Percentiles rank a stretch among this genome's conserved stretches.
Conservation (phyloP, 352 stramenopile species). For the Globisporangium takayamanum region DNA sequence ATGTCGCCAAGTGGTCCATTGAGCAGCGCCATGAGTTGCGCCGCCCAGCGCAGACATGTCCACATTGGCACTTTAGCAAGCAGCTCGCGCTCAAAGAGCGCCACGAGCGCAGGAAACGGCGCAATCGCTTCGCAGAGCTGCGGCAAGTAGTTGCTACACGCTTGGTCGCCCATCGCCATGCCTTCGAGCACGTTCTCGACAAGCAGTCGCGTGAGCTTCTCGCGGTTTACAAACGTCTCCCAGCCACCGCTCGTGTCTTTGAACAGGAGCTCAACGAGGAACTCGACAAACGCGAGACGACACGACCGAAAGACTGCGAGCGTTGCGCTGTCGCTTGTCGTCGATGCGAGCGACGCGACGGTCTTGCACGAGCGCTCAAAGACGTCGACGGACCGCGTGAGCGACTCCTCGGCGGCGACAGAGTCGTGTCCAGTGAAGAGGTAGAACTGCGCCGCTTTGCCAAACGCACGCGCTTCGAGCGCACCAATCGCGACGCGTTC, state of each 20-base stretch:
- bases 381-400: conserved; percentile 49
- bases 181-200: conserved; percentile 58
- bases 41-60: conserved; percentile 74
- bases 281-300: conserved; percentile 61
- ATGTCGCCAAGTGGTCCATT: conserved; percentile 46
- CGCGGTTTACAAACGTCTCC: conserved; percentile 30
- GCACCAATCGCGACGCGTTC: conserved; percentile 51
- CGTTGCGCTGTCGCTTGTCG: conserved; percentile 3
- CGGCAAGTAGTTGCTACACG: conserved; percentile 72
- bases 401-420: conserved; percentile 40
- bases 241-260: conserved; percentile 25
- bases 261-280: conserved; percentile 60
- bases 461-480: conserved; percentile 67
- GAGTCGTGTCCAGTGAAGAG: conserved; percentile 30
- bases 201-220: conserved; percentile 35
- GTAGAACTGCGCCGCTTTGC: conserved; percentile 58
- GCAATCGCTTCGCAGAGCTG: conserved; percentile 61
- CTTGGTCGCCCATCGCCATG: conserved; percentile 52
- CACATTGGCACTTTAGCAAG: conserved; percentile 55
- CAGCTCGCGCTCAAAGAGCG: conserved; percentile 35
- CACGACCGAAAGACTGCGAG: conserved; percentile 29
- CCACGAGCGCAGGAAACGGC: conserved; percentile 39
- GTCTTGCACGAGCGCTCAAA: conserved; percentile 41
- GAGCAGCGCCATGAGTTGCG: conserved; percentile 69
- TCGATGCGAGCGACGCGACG: background rate